phyloP scores from a whole-genome alignment of 2,329 filamentous ascomycete species.

The Scorias spongiosa region DNA sequence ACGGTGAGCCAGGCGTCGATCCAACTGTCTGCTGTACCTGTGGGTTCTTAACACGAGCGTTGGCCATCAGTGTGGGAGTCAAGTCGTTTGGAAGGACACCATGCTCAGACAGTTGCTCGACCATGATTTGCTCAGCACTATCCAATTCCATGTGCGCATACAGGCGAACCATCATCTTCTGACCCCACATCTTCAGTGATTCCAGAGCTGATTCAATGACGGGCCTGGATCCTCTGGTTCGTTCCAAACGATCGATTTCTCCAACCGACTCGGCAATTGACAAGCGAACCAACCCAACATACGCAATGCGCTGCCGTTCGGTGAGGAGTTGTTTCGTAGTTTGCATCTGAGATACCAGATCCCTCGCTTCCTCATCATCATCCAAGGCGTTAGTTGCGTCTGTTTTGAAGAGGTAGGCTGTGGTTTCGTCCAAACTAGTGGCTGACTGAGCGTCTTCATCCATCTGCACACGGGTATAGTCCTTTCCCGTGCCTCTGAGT shows the following conservation, averaged over 20 bases:
- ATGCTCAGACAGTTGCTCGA: constrained; percentile 87
- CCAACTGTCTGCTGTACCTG: not conserved
- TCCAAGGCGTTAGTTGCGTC: constrained; percentile 42
- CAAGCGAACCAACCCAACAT: constrained; percentile 77
- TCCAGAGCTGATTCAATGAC: constrained; percentile 54
- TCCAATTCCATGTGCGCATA: constrained; percentile 97
- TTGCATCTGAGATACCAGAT: constrained; percentile 79
- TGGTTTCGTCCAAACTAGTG: constrained; percentile 95
- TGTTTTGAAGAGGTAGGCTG: constrained; percentile 79
- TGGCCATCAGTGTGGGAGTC: constrained; percentile 75
- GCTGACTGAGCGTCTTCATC: constrained; percentile 90
- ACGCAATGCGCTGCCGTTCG: constrained; percentile 88
- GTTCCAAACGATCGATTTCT: constrained; percentile 47
- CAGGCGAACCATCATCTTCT: constrained; percentile 93
- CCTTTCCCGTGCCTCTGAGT: constrained; percentile 79
- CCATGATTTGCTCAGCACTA: constrained; percentile 87
- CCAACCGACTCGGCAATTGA: constrained; percentile 65
- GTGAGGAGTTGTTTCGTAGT: constrained; percentile 91
- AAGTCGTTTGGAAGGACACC: constrained; percentile 75
- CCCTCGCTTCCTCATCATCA: constrained; percentile 59
- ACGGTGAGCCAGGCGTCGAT: not conserved
- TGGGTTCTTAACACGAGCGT: constrained; percentile 84
- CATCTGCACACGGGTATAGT: constrained; percentile 86
- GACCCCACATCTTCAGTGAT: constrained; percentile 84
- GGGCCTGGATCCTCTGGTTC: constrained; percentile 56